Conservation (phyloP, 2,329 filamentous ascomycete genomes). For the Colletotrichum camelliae region DNA sequence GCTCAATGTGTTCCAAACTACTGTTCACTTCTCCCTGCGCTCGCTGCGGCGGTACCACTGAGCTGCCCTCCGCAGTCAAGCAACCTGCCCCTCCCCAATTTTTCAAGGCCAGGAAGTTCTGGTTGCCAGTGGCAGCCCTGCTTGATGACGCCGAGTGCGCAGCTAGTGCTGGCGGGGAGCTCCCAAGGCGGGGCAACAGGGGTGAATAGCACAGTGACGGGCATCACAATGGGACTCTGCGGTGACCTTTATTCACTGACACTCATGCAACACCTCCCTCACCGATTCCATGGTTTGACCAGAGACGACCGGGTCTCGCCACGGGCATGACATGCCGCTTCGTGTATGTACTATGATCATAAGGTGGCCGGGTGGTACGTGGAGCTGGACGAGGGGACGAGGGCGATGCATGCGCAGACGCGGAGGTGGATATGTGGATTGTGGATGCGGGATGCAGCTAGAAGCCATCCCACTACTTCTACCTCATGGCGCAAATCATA, state of each 20-base stretch:
- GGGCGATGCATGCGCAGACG: background rate
- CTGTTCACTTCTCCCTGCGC: constrained; percentile 3
- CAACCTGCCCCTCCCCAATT: background rate
- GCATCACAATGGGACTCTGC: background rate
- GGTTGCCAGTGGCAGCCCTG: constrained; percentile 7
- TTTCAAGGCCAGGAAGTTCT: background rate
- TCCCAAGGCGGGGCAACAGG: constrained; percentile 17
- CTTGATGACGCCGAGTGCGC: constrained; percentile 7
- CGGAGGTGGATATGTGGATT: constrained; percentile 1
- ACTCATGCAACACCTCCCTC: background rate
- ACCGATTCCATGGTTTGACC: background rate
- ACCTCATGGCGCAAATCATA: background rate
- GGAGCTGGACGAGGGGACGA: background rate
- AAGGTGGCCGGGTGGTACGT: constrained; percentile 4
- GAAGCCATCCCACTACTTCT: background rate
- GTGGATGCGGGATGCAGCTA: constrained; percentile 8
- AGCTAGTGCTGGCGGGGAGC: background rate
- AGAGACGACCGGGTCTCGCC: background rate
- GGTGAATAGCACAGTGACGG: background rate
- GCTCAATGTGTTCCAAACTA: background rate
- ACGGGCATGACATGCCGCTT: background rate
- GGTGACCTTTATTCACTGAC: background rate
- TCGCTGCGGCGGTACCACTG: background rate
- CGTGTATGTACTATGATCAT: constrained; percentile 7
- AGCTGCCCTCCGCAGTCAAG: background rate